Conservation (phyloP, 495 filamentous ascomycete genomes). For the Trichoderma orchidacearum region DNA sequence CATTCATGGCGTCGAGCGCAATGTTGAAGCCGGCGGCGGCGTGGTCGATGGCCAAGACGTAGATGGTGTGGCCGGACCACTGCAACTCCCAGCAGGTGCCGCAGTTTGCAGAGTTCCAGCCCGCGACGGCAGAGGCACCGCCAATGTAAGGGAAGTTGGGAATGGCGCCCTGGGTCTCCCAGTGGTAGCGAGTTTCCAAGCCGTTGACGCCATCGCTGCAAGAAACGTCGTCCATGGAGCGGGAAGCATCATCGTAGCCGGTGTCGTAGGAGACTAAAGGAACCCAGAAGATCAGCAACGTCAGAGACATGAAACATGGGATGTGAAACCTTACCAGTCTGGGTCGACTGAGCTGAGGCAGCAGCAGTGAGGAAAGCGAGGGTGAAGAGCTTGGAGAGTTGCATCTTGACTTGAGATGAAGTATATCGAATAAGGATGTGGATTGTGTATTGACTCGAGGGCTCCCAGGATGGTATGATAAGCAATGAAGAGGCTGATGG, state of each 20-base stretch:
- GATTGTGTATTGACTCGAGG: neutral
- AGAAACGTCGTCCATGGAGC: conserved; percentile 30
- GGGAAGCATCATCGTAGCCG: conserved; percentile 37
- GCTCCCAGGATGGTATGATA: no score
- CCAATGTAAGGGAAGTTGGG: conserved; percentile 47
- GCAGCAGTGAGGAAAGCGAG: conserved; percentile 21
- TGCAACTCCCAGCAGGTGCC: conserved; percentile 56
- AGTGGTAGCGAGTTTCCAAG: conserved; percentile 37
- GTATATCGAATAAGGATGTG: neutral
- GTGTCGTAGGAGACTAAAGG: conserved; percentile 38
- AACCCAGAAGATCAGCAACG: conserved; percentile 5
- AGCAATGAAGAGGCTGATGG: neutral
- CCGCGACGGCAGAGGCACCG: conserved; percentile 42
- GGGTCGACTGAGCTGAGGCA: conserved; percentile 22
- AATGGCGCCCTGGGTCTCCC: conserved; percentile 31
- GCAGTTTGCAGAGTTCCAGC: conserved; percentile 47
- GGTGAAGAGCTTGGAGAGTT: conserved; percentile 29
- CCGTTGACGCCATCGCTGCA: conserved; percentile 49
- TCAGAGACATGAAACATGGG: neutral
- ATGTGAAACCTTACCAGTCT: conserved; percentile 12
- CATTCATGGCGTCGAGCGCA: conserved; percentile 48
- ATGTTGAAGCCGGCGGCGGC: conserved; percentile 49
- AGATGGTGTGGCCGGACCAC: conserved; percentile 46
- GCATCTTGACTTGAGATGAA: conserved; percentile 26
- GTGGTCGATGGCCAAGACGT: conserved; percentile 55